Evolutionary conservation across 345 rosid species (phyloP).

Genomic region (Heritiera fomes): DNA sequence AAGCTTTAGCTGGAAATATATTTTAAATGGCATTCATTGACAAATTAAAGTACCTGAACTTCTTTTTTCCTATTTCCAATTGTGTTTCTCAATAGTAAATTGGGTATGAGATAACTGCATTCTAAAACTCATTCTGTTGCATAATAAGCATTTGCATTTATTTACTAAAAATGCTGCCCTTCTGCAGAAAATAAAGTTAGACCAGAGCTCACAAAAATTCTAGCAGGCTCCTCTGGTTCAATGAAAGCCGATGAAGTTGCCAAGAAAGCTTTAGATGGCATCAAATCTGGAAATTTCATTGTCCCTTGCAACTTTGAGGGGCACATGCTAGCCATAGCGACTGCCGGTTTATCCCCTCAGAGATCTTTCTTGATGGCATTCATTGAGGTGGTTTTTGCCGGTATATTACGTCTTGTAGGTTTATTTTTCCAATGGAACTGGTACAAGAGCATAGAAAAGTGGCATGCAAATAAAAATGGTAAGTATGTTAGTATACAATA

Average conservation of each 20-base stretch:
- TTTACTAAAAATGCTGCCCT: neutral
- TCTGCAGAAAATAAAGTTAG: constrained; percentile 62
- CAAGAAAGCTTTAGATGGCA: constrained; percentile 59
- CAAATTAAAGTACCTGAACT: neutral
- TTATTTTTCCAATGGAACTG: constrained; percentile 76
- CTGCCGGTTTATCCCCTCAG: constrained; percentile 80
- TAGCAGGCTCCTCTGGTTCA: constrained; percentile 60
- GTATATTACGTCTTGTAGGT: constrained; percentile 50
- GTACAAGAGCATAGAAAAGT: constrained; percentile 61
- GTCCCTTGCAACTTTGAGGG: constrained; percentile 81
- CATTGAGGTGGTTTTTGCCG: constrained; percentile 59
- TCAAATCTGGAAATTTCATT: constrained; percentile 57
- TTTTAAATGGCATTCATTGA: neutral
- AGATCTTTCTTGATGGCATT: constrained; percentile 72
- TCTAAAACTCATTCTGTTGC: neutral
- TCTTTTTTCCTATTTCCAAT: neutral
- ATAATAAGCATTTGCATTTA: neutral
- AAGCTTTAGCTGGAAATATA: neutral
- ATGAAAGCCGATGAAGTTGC: constrained; percentile 85
- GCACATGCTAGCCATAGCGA: constrained; percentile 50
- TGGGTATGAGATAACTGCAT: neutral
- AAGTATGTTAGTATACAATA: neutral
- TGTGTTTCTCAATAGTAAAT: neutral
- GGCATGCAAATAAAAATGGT: constrained; percentile 36
- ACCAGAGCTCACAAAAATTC: constrained; percentile 59